A percentile compares a stretch with the other conserved stretches of the same genome.
phyloP scores from a whole-genome alignment of 2,329 filamentous ascomycete genomes.

The Claviceps paspali region DNA sequence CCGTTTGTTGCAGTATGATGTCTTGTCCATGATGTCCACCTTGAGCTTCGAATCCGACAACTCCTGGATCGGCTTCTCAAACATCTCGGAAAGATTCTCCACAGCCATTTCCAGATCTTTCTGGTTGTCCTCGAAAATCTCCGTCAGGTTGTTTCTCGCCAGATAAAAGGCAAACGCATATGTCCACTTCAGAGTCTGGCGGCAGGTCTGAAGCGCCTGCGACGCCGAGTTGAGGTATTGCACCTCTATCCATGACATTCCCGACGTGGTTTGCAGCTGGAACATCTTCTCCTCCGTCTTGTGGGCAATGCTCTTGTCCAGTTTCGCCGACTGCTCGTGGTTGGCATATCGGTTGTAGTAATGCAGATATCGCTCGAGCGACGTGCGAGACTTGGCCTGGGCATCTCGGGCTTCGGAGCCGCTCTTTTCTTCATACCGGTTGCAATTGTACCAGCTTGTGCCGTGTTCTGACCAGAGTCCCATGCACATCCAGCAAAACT shows the following conservation, averaged over 20 bases:
- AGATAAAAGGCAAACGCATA: conserved; percentile 98
- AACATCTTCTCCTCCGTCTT: conserved; percentile 99
- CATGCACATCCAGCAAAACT: conserved; percentile 99
- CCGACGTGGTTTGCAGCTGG: conserved; percentile 79
- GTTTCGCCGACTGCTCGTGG: conserved; percentile 90
- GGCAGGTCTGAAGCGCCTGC: conserved; percentile 84
- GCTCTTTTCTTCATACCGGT: conserved; percentile 90
- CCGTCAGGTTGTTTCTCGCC: conserved; percentile 85
- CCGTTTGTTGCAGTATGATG: conserved; percentile 86
- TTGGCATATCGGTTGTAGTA: conserved; percentile 99
- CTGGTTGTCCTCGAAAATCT: conserved; percentile 98
- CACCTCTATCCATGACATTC: conserved; percentile 98
- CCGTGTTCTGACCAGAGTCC: conserved; percentile 96
- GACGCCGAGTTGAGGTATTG: conserved; percentile 92
- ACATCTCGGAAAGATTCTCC: conserved; percentile 96
- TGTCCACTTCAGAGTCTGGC: conserved; percentile 98
- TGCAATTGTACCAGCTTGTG: conserved; percentile 99
- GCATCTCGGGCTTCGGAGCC: conserved; percentile 80
- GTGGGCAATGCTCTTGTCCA: conserved; percentile 88
- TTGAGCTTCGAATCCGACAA: conserved; percentile 78
- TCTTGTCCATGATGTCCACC: conserved; percentile 98
- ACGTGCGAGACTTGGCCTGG: conserved; percentile 79
- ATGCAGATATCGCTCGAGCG: conserved; percentile 88
- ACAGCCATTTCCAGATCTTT: conserved; percentile 96
- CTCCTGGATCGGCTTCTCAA: conserved; percentile 88